A percentile compares a stretch with the other conserved stretches of the same genome.
phyloP scores from a whole-genome alignment of 2,329 filamentous ascomycete genomes.

The Helminthosporium solani region DNA sequence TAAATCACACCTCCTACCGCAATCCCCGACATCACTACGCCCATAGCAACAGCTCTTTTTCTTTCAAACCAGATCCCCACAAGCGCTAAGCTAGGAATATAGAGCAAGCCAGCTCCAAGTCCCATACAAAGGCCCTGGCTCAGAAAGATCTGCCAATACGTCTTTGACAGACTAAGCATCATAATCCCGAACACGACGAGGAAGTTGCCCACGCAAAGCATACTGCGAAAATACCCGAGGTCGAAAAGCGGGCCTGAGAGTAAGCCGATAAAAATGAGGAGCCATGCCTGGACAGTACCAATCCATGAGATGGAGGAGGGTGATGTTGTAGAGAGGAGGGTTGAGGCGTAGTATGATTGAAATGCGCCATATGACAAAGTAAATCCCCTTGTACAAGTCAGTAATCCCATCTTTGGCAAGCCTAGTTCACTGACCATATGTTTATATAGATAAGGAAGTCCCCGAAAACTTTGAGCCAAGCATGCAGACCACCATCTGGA shows the following conservation, averaged over 20 bases:
- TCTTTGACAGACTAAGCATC: conserved; percentile 59
- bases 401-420: background rate
- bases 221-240: conserved; percentile 48
- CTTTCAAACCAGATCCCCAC: conserved; percentile 40
- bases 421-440: conserved; percentile 29
- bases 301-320: conserved; percentile 49
- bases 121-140: conserved; percentile 56
- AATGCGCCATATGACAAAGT: conserved; percentile 47
- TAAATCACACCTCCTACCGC: conserved; percentile 40
- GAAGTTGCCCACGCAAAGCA: conserved; percentile 50
- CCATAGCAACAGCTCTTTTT: conserved; percentile 37
- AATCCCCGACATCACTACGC: conserved; percentile 42
- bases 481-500: conserved; percentile 41
- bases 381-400: conserved; percentile 40
- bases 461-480: conserved; percentile 43
- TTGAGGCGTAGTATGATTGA: conserved; percentile 48
- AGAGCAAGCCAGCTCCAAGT: conserved; percentile 37
- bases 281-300: conserved; percentile 46
- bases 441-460: conserved; percentile 44
- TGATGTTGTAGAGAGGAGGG: conserved; percentile 40
- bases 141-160: conserved; percentile 58
- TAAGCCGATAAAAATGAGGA: conserved; percentile 56
- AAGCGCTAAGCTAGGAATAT: conserved; percentile 40
- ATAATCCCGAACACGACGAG: conserved; percentile 62
- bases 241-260: conserved; percentile 51